These are phyloP conservation scores for Aspergillus novofumigatus DNA, from an alignment of 2,329 filamentous ascomycete species.

Conservation along the genomic window DNA sequence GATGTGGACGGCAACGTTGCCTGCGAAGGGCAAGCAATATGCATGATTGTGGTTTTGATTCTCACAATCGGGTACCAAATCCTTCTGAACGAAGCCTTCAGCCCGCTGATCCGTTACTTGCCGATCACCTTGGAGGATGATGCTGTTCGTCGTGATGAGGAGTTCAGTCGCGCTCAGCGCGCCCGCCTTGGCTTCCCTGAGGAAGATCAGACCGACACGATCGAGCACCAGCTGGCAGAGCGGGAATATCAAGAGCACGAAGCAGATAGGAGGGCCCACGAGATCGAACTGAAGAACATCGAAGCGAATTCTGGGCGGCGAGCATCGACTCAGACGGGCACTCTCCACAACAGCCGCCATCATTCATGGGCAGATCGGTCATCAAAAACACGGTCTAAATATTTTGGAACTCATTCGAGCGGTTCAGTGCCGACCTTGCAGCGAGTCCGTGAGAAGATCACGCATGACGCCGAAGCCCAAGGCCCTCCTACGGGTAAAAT, in stretches of 20 bases:
- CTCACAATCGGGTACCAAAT: conserved; percentile 75
- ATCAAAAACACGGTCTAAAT: conserved; percentile 37
- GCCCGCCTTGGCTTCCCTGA: conserved; percentile 60
- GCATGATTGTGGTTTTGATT: conserved; percentile 72
- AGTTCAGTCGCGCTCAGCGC: conserved; percentile 76
- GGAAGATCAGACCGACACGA: conserved; percentile 38
- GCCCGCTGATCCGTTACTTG: conserved; percentile 79
- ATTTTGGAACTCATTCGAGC: conserved; percentile 35
- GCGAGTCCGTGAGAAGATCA: conserved; percentile 33
- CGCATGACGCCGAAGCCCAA: conserved; percentile 65
- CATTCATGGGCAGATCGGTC: conserved; percentile 44
- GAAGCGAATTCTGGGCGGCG: conserved; percentile 21
- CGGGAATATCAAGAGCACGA: conserved; percentile 39
- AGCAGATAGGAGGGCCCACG: conserved; percentile 40
- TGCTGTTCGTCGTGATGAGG: conserved; percentile 83
- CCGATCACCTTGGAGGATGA: conserved; percentile 96
- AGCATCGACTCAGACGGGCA: conserved; percentile 16
- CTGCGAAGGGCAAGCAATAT: conserved; percentile 72
- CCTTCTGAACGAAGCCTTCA: conserved; percentile 76
- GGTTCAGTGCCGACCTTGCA: conserved; percentile 29
- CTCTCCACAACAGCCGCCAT: conserved; percentile 22
- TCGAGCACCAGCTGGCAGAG: conserved; percentile 45
- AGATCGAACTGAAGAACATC: conserved; percentile 45
- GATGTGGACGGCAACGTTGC: conserved; percentile 52
- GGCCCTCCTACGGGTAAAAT: conserved; percentile 53